These are phyloP conservation scores for Nicotiana obtusifolia DNA, from an alignment of 257 asterid species.

Conservation along the genomic window DNA sequence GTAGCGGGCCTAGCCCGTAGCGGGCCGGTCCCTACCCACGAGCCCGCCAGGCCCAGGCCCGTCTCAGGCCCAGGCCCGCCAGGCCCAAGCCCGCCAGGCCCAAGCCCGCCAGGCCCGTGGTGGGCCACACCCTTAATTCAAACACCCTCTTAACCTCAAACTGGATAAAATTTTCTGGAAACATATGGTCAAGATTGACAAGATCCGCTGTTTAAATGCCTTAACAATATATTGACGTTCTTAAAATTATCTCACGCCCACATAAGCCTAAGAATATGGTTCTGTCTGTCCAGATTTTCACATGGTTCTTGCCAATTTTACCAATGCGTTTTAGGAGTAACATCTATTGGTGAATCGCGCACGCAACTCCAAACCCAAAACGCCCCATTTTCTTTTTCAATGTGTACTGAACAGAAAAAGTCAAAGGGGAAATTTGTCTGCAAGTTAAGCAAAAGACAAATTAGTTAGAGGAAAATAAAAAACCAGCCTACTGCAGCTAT, in stretches of 20 bases:
- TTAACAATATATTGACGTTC: neutral
- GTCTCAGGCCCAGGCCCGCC: too few relatives aligned
- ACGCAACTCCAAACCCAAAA: neutral
- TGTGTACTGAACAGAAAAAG: neutral
- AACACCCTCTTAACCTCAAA: too few relatives aligned
- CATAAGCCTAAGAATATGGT: neutral
- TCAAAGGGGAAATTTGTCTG: neutral
- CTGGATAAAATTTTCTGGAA: neutral
- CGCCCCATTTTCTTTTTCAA: neutral
- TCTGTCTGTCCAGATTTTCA: neutral
- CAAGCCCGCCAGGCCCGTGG: too few relatives aligned
- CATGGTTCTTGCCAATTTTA: neutral
- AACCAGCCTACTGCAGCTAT: neutral
- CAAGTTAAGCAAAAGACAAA: neutral
- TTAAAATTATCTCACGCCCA: neutral
- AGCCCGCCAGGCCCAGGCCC: too few relatives aligned
- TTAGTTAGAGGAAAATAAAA: neutral
- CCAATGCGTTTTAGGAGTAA: neutral
- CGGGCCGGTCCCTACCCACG: too few relatives aligned
- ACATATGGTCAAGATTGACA: neutral
- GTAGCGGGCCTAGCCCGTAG: too few relatives aligned
- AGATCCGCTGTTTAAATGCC: neutral
- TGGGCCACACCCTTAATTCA: too few relatives aligned
- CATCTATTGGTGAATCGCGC: neutral
- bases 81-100: too few relatives aligned